Base-by-base conservation (phyloP, 1,139 yeast species). In the Kluyveromyces sp. region DNA sequence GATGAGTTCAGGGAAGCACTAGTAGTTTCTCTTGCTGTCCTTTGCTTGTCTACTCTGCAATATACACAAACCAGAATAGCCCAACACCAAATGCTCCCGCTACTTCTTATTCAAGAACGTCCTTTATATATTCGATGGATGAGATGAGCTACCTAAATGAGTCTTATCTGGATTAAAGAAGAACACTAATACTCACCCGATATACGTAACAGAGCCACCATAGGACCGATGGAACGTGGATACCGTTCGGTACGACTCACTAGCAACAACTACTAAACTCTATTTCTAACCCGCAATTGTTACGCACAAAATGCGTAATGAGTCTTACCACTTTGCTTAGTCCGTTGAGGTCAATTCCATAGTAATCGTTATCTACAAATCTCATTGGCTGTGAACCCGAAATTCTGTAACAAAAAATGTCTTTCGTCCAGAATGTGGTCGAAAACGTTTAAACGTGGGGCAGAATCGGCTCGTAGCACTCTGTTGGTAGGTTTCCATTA, bases 1-100 rank as follows among this genome's bases (percentile, higher is more conserved):
- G n/a, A n/a, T n/a, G n/a, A n/a, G n/a, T n/a, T n/a, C n/a, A n/a
- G n/a, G n/a, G n/a, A n/a, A n/a, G n/a, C n/a, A n/a, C n/a, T n/a
- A n/a, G 36, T 33, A 26, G n/a, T 18, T 32, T n/a, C 20, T 32
- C 12, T n/a, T 32, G 20, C 22, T 40, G n/a, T n/a, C n/a, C n/a
- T n/a, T n/a, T n/a, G n/a, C n/a, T n/a, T n/a, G n/a, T n/a, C n/a
- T n/a, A n/a, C n/a, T n/a, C n/a, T n/a, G n/a, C n/a, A n/a, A n/a
- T n/a, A n/a, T n/a, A n/a, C n/a, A n/a, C n/a, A n/a, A n/a, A n/a
- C n/a, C n/a, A n/a, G n/a, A n/a, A n/a, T n/a, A n/a, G n/a, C n/a
- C n/a, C n/a, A n/a, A n/a, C n/a, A n/a, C n/a, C n/a, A n/a, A n/a
- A n/a, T n/a, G n/a, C n/a, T n/a, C n/a, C n/a, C n/a, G n/a, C n/a